These are phyloP conservation scores for Colletotrichum paranaense DNA, from an alignment of 2,329 filamentous ascomycete species.

Conservation along the genomic window DNA sequence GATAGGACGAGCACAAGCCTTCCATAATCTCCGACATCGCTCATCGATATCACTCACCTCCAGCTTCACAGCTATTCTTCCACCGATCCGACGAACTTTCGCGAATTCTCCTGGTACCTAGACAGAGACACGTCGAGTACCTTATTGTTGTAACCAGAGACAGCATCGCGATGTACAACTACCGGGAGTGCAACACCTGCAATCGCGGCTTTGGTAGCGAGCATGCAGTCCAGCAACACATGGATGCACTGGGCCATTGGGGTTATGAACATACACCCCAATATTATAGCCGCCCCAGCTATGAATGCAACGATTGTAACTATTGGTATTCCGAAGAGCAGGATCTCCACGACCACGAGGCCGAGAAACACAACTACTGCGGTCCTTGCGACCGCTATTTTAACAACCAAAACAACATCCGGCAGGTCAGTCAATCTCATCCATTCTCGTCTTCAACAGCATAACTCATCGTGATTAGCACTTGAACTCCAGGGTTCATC, in stretches of 20 bases:
- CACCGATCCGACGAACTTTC: background rate
- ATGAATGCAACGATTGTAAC: constrained; percentile 44
- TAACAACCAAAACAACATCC: background rate
- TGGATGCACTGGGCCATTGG: constrained; percentile 40
- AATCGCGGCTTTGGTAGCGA: constrained; percentile 38
- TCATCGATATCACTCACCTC: background rate
- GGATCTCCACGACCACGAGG: constrained; percentile 33
- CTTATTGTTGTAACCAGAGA: background rate
- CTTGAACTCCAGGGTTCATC: constrained; percentile 63
- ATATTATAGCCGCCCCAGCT: constrained; percentile 8
- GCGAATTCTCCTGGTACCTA: background rate
- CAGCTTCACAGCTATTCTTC: constrained; percentile 1
- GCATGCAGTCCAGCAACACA: constrained; percentile 43
- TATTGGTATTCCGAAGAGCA: constrained; percentile 39
- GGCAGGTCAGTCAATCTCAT: background rate
- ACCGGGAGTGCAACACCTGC: constrained; percentile 42
- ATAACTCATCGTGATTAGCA: constrained; percentile 54
- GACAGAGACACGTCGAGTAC: too few species aligned
- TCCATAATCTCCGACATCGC: background rate
- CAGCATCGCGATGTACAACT: too few species aligned
- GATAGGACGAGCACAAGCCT: too few species aligned
- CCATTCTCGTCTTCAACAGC: too few species aligned
- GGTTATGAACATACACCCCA: background rate
- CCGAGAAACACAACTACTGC: constrained; percentile 17
- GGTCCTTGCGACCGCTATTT: constrained; percentile 8